Conservation (phyloP, 129 eudicot genomes). For the Daucus carota region DNA sequence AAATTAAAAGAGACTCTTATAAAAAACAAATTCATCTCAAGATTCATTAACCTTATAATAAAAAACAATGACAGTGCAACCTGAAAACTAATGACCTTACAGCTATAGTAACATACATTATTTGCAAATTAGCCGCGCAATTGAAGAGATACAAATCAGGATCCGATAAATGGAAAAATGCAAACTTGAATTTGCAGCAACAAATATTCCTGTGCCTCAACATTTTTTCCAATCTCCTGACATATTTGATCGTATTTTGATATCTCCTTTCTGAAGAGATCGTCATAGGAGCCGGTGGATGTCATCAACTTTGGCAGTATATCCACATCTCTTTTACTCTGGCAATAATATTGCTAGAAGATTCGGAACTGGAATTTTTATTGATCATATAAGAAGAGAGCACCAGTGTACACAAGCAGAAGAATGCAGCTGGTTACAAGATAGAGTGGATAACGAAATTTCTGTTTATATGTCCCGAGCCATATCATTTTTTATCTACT, state of each 20-base stretch:
- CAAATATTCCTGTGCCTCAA: conserved; percentile 76
- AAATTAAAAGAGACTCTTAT: not conserved
- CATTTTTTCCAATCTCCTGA: conserved; percentile 66
- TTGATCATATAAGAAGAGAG: no score
- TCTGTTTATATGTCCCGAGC: no score
- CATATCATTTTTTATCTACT: no score
- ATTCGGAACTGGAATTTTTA: no score
- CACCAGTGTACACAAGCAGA: no score
- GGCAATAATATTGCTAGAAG: no score
- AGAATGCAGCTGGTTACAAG: no score
- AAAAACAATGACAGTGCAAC: not conserved
- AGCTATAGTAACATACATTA: not conserved
- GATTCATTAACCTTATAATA: not conserved
- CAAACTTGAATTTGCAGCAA: conserved; percentile 81
- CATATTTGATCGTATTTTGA: conserved; percentile 82
- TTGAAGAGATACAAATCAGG: not conserved
- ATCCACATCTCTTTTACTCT: no score
- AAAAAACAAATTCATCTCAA: not conserved
- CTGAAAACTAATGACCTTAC: conserved; percentile 1
- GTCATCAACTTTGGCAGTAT: conserved; percentile 95
- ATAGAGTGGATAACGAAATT: no score
- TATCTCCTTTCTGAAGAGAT: conserved; percentile 86
- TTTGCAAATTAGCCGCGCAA: not conserved
- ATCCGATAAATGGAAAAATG: not conserved
- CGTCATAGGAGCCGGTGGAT: conserved; percentile 82